Conservation (phyloP, 345 rosid genomes). For the Cardamine occulta region DNA sequence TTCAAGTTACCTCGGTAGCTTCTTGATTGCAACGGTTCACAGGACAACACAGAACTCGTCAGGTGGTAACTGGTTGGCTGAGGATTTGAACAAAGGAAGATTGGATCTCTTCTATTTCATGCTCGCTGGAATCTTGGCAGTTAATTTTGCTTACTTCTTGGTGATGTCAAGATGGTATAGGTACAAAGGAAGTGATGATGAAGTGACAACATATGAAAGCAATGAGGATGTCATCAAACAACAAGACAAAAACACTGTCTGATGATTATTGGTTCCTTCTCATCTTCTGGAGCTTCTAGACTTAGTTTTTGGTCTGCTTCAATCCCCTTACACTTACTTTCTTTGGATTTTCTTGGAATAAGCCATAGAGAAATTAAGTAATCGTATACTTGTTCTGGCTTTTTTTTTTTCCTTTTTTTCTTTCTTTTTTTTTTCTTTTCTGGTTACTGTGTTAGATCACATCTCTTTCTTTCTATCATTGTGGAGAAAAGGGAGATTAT, state of each 20-base stretch:
- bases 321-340: not conserved
- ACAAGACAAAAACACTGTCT: slow-evolving; percentile 38
- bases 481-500: slow-evolving; percentile 31
- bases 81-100: slow-evolving; percentile 55
- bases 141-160: slow-evolving; percentile 47
- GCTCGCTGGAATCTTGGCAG: slow-evolving; percentile 43
- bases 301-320: slow-evolving; percentile 46
- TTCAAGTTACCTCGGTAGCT: slow-evolving; percentile 48
- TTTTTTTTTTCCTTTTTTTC: not conserved
- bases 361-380: slow-evolving; percentile 28
- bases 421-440: not conserved
- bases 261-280: slow-evolving; percentile 16
- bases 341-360: slow-evolving; percentile 29
- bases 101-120: slow-evolving; percentile 50
- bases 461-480: slow-evolving; percentile 37
- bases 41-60: slow-evolving; percentile 36
- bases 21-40: slow-evolving; percentile 44
- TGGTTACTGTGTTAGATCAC: slow-evolving; percentile 23
- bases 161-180: slow-evolving; percentile 46
- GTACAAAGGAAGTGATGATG: slow-evolving; percentile 47
- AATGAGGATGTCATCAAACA: slow-evolving; percentile 32
- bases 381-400: slow-evolving; percentile 29
- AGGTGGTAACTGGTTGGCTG: slow-evolving; percentile 45
- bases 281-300: slow-evolving; percentile 17
- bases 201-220: slow-evolving; percentile 22